Conservation (phyloP, 257 asterid genomes). For the Ligustrum vulgare region DNA sequence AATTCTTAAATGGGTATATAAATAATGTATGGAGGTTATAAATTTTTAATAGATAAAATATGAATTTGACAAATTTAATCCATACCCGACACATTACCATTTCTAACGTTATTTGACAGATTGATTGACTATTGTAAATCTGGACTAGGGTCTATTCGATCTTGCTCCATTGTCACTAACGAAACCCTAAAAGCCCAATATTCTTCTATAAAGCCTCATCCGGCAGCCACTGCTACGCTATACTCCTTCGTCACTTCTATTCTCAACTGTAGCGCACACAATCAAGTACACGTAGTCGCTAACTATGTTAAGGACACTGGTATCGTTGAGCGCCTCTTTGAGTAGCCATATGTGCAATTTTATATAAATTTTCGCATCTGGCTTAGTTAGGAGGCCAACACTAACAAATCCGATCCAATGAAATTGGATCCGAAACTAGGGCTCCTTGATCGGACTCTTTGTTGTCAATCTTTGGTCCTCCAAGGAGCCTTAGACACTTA, state of each 20-base stretch:
- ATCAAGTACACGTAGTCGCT: background rate
- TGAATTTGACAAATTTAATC: too few relatives aligned
- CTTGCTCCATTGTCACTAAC: background rate
- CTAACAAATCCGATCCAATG: background rate
- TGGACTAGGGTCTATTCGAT: background rate
- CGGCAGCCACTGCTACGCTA: background rate
- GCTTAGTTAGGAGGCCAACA: conserved; percentile 33
- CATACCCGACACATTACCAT: too few relatives aligned
- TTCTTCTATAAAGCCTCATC: background rate
- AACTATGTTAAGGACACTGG: background rate
- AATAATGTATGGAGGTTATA: too few relatives aligned
- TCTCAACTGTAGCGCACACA: background rate
- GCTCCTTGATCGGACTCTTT: conserved; percentile 14
- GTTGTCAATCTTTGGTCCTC: conserved; percentile 17
- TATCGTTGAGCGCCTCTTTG: conserved; percentile 15
- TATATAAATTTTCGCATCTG: conserved; percentile 16
- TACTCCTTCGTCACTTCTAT: background rate
- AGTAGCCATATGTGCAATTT: conserved; percentile 29
- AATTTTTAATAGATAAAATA: too few relatives aligned
- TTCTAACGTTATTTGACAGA: too few relatives aligned
- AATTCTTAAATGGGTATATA: too few relatives aligned
- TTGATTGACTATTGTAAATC: too few relatives aligned
- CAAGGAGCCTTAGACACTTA: conserved; percentile 17
- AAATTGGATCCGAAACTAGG: background rate
- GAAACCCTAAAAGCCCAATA: conserved; percentile 7